These are phyloP conservation scores for Metschnikowia peoriensis DNA, from an alignment of 805 yeast species.

Conservation along the genomic window DNA sequence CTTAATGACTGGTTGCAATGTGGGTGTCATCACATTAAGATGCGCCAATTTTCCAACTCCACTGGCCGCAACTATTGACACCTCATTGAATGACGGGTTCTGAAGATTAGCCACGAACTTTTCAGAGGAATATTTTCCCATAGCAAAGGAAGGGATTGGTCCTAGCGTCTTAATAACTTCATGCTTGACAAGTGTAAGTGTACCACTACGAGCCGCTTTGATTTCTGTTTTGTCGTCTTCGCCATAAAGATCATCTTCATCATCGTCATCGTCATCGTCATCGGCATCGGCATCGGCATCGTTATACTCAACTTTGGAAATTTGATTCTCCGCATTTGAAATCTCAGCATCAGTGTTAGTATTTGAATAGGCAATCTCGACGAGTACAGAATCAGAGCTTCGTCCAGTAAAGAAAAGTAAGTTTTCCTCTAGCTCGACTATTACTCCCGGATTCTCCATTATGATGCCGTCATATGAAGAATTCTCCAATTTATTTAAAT, in stretches of 20 bases:
- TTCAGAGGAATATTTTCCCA: conserved; percentile 60
- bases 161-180: conserved; percentile 67
- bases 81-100: conserved; percentile 66
- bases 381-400: conserved; percentile 57
- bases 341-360: background rate
- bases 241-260: conserved; percentile 43
- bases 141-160: conserved; percentile 65
- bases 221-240: conserved; percentile 29
- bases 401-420: conserved; percentile 58
- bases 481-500: conserved; percentile 31
- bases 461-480: conserved; percentile 29
- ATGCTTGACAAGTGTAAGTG: conserved; percentile 38
- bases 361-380: conserved; percentile 37
- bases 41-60: conserved; percentile 60
- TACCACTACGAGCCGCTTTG: conserved; percentile 15
- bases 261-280: conserved; percentile 34
- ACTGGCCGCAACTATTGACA: conserved; percentile 65
- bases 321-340: background rate
- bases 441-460: conserved; percentile 39
- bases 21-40: conserved; percentile 61
- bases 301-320: too few species aligned
- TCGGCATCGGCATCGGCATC: background rate
- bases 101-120: conserved; percentile 56
- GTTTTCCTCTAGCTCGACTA: conserved; percentile 40
- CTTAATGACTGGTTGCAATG: conserved; percentile 64